Evolutionary conservation across 208 protist genomes (phyloP).

Genomic region (Entamoeba moshkovskii): DNA sequence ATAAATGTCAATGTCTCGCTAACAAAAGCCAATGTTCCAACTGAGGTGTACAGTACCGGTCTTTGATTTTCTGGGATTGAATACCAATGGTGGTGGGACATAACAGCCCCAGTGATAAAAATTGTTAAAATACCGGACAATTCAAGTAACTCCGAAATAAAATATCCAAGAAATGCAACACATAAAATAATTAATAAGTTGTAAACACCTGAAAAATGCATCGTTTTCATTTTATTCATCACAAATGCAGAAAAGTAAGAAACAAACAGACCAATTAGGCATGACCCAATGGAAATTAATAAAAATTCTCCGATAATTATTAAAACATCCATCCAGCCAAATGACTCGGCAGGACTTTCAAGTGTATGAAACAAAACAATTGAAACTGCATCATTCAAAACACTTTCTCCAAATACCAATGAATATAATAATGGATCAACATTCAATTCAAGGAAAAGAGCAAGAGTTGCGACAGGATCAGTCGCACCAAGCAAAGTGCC

Average conservation of each 20-base stretch:
- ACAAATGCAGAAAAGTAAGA: not conserved
- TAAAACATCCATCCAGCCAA: not conserved
- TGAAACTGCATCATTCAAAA: constrained; percentile 36
- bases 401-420: constrained; percentile 29
- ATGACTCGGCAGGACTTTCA: not conserved
- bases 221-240: not conserved
- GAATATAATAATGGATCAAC: constrained; percentile 11
- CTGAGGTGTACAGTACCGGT: not conserved
- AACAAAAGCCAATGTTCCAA: not conserved
- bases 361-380: constrained; percentile 26
- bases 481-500: constrained; percentile 29
- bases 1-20: not conserved
- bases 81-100: not conserved
- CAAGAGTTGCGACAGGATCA: constrained; percentile 33
- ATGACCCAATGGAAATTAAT: not conserved
- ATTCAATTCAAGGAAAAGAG: constrained; percentile 9
- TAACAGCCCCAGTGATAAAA: not conserved
- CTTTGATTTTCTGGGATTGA: not conserved
- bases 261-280: not conserved
- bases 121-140: constrained; percentile 11
- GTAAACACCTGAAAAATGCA: not conserved
- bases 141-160: not conserved
- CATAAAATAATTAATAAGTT: not conserved
- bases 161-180: not conserved
- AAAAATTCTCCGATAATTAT: constrained; percentile 1